Evolutionary conservation across 352 stramenopile species (phyloP).

Genomic region (Hyphochytrium catenoides): DNA sequence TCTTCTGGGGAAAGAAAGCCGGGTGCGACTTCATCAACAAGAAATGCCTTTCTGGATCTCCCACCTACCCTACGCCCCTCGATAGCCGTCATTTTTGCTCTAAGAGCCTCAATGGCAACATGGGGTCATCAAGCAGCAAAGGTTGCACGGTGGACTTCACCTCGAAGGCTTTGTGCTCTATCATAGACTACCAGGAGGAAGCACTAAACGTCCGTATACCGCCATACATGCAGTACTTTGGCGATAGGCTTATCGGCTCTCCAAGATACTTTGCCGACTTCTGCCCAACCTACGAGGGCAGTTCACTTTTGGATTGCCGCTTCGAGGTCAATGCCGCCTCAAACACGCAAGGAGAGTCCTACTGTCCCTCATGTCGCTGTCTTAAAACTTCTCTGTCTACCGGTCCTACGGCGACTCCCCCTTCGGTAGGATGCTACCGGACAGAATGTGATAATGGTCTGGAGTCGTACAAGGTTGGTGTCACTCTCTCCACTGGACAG

Average conservation of each 20-base stretch:
- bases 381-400: conserved; percentile 32
- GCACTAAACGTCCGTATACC: too few relatives aligned
- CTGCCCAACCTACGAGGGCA: conserved; percentile 45
- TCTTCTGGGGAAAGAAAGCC: conserved; percentile 33
- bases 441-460: conserved; percentile 25
- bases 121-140: too few relatives aligned
- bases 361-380: conserved; percentile 40
- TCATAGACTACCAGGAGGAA: conserved; percentile 12
- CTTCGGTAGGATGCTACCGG: too few relatives aligned
- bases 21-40: conserved; percentile 33
- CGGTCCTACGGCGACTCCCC: too few relatives aligned
- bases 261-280: conserved; percentile 39
- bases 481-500: conserved; percentile 15
- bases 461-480: conserved; percentile 27
- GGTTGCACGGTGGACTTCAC: conserved; percentile 43
- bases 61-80: conserved; percentile 13
- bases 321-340: conserved; percentile 26
- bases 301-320: conserved; percentile 31
- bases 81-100: conserved; percentile 34
- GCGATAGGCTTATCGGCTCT: conserved; percentile 19
- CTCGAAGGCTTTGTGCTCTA: conserved; percentile 30
- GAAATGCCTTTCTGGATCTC: conserved; percentile 23
- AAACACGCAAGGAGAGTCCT: conserved; percentile 48
- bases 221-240: conserved; percentile 29
- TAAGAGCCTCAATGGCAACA: too few relatives aligned